Evolutionary conservation across 306 rosid species (phyloP).

Genomic region (Sophora flavescens): DNA sequence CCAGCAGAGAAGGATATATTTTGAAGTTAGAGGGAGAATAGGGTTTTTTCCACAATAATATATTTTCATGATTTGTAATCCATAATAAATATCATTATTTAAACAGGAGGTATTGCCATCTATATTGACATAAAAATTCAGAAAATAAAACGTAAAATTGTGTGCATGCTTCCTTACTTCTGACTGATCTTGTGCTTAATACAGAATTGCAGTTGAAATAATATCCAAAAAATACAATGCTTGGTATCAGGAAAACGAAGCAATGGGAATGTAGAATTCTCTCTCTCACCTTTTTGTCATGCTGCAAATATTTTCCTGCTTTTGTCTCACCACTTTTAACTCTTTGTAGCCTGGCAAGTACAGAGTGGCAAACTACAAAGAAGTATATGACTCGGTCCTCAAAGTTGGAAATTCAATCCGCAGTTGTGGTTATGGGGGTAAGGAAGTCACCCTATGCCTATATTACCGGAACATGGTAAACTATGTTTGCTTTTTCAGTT

Average conservation of each 20-base stretch:
- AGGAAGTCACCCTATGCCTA: conserved; percentile 52
- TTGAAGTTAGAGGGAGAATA: no score
- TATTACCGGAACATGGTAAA: background rate
- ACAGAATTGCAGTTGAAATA: conserved; percentile 77
- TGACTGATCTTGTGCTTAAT: conserved; percentile 5
- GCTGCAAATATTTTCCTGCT: background rate
- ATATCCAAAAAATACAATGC: conserved; percentile 73
- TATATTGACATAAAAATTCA: background rate
- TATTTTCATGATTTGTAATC: background rate
- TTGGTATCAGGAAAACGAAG: conserved; percentile 72
- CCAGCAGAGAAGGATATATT: no score
- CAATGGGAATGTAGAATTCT: conserved; percentile 64
- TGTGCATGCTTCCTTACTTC: no score
- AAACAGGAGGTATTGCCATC: no score
- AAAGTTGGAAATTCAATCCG: conserved; percentile 79
- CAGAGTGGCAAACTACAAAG: conserved; percentile 80
- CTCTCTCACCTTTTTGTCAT: background rate
- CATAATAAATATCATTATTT: no score
- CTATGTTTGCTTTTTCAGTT: conserved; percentile 12
- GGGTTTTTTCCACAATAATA: no score
- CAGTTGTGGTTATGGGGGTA: conserved; percentile 60
- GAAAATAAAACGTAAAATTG: no score
- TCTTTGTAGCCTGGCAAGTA: conserved; percentile 74
- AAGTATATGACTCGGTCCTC: conserved; percentile 69
- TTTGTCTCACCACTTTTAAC: background rate